Evolutionary conservation across 2,329 filamentous ascomycete genomes (phyloP).

Genomic region (Setomelanomma holmii): DNA sequence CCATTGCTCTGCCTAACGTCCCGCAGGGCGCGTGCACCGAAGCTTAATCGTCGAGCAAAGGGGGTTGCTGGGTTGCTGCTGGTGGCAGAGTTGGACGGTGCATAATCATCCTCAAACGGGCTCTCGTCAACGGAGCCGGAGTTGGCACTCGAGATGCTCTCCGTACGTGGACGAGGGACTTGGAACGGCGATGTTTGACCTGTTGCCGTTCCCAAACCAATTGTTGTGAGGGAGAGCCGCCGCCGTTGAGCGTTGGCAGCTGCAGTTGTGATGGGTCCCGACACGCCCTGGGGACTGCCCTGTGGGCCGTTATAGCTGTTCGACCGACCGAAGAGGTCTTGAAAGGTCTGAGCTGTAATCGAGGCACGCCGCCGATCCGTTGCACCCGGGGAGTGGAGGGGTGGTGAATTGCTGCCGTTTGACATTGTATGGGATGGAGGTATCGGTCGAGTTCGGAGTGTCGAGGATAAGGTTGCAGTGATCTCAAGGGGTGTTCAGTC

Average conservation of each 20-base stretch:
- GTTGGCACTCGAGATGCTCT: constrained; percentile 58
- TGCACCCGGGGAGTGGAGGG: constrained; percentile 45
- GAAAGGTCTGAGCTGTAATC: constrained; percentile 57
- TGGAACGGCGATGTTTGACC: constrained; percentile 53
- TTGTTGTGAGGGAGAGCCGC: constrained; percentile 58
- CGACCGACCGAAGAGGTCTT: constrained; percentile 55
- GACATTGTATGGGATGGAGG: constrained; percentile 34
- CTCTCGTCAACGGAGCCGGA: constrained; percentile 58
- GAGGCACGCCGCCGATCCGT: constrained; percentile 55
- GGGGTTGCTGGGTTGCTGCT: constrained; percentile 73
- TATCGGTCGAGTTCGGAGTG: not conserved
- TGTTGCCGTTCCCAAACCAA: constrained; percentile 55
- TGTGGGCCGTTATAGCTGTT: constrained; percentile 44
- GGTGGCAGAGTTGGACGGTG: constrained; percentile 58
- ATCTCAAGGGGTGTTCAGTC: not conserved
- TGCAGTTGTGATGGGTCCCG: constrained; percentile 57
- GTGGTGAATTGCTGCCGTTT: constrained; percentile 50
- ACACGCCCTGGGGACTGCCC: constrained; percentile 37
- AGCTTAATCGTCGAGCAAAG: constrained; percentile 86
- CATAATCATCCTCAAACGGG: constrained; percentile 63
- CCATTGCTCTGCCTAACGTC: constrained; percentile 67
- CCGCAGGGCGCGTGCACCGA: constrained; percentile 80
- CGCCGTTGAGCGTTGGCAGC: constrained; percentile 58
- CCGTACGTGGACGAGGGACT: constrained; percentile 49
- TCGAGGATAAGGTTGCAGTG: constrained; percentile 1